phyloP scores from a whole-genome alignment of 1,139 yeast species.

The Groenewaldozyma auringiensis region DNA sequence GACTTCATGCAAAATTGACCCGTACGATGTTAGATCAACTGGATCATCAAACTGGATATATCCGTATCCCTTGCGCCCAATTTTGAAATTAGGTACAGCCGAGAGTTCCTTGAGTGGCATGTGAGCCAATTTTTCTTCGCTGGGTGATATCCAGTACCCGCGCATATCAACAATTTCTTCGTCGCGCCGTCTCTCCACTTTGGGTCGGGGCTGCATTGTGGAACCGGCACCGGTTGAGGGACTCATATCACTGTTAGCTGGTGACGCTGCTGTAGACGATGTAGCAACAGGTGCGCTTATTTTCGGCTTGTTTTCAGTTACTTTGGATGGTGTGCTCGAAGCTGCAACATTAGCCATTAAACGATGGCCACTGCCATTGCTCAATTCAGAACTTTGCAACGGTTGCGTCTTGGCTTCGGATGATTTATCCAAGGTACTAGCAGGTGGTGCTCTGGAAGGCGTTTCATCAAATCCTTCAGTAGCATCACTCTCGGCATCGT shows the following conservation, averaged over 20 bases:
- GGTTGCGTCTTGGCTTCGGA: not conserved
- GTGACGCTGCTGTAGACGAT: not conserved
- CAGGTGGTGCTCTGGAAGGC: not conserved
- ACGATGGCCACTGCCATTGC: not conserved
- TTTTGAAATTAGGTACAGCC: constrained; percentile 53
- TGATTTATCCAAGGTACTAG: not conserved
- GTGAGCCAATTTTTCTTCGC: constrained; percentile 51
- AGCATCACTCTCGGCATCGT: not conserved
- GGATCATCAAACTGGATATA: constrained; percentile 67
- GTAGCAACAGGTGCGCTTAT: not conserved
- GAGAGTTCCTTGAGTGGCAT: constrained; percentile 58
- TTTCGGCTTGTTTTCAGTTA: constrained; percentile 1
- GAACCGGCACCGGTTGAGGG: not conserved
- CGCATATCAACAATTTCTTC: constrained; percentile 46
- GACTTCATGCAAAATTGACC: constrained; percentile 45
- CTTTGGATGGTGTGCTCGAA: not conserved
- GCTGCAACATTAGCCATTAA: not conserved
- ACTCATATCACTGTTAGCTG: constrained; percentile 1
- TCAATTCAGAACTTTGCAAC: not conserved
- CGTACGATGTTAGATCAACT: constrained; percentile 68
- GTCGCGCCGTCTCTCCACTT: constrained; percentile 20
- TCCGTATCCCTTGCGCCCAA: constrained; percentile 81
- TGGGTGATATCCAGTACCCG: constrained; percentile 86
- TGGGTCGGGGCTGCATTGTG: not conserved
- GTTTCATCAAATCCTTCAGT: constrained; percentile 2